Conservation (phyloP, 83 land plant genomes). For the Picea abies region DNA sequence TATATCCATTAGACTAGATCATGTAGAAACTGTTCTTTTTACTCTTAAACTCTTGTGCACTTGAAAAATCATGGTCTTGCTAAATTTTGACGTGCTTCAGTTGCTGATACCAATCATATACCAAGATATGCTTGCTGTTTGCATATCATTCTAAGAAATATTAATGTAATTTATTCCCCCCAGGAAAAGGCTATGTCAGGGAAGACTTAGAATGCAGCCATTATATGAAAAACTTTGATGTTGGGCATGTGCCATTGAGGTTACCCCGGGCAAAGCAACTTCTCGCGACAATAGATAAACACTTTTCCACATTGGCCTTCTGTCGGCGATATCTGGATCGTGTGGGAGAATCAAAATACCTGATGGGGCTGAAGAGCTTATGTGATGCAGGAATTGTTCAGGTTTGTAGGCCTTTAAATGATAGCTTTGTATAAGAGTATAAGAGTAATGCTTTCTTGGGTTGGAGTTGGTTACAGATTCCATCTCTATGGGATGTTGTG, state of each 20-base stretch:
- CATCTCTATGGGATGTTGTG: neutral
- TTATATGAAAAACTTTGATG: conserved; percentile 98
- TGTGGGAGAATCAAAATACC: conserved; percentile 90
- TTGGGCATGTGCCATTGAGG: conserved; percentile 88
- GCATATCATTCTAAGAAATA: neutral
- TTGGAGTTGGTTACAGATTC: neutral
- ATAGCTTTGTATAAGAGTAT: too few species aligned
- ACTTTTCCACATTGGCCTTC: conserved; percentile 94
- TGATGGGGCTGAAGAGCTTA: conserved; percentile 94
- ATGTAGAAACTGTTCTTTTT: neutral
- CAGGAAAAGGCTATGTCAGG: conserved; percentile 97
- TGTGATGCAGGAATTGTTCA: conserved; percentile 96
- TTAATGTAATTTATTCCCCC: neutral
- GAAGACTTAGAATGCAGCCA: conserved; percentile 99
- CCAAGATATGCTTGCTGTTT: neutral
- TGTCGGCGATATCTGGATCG: conserved; percentile 96
- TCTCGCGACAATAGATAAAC: conserved; percentile 90
- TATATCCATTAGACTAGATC: neutral
- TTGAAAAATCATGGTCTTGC: neutral
- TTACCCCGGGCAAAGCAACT: conserved; percentile 92
- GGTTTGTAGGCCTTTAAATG: conserved; percentile 40
- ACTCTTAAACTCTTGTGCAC: neutral
- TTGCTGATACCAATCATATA: neutral
- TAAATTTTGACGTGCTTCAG: neutral
- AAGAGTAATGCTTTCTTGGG: neutral